Evolutionary conservation across 768 basidiomycete genomes (phyloP).

Genomic region (Termitomyces sp.): DNA sequence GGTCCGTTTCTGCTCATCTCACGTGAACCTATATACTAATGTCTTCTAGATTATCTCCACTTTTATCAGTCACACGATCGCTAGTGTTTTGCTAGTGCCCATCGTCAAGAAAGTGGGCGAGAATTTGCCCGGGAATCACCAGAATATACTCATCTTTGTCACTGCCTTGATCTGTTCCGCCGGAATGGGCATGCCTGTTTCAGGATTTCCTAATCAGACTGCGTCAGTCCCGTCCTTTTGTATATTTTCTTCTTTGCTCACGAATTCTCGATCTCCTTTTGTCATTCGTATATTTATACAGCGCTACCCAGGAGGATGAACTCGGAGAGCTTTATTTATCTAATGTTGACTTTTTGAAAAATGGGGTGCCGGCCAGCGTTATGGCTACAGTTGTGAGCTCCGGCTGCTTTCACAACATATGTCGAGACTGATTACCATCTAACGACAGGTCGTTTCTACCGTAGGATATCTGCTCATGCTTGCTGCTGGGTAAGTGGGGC

Average conservation of each 20-base stretch:
- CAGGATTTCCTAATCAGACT: conserved; percentile 98
- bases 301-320: conserved; percentile 92
- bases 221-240: conserved; percentile 53
- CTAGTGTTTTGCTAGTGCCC: conserved; percentile 93
- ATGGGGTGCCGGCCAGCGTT: conserved; percentile 91
- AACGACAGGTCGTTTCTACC: conserved; percentile 70
- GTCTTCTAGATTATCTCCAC: conserved; percentile 70
- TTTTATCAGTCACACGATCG: conserved; percentile 96
- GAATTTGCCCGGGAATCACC: conserved; percentile 64
- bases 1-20: conserved; percentile 34
- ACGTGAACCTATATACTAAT: not conserved
- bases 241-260: conserved; percentile 7
- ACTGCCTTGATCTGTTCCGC: conserved; percentile 90
- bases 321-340: conserved; percentile 84
- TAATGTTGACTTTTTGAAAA: conserved; percentile 87
- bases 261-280: conserved; percentile 9
- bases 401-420: conserved; percentile 1
- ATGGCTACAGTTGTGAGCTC: conserved; percentile 72
- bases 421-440: conserved; percentile 6
- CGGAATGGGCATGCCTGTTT: conserved; percentile 98
- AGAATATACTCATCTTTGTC: conserved; percentile 86
- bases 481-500: conserved; percentile 53
- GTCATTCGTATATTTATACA: conserved; percentile 21
- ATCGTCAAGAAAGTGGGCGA: conserved; percentile 88
- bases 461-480: conserved; percentile 78